Evolutionary conservation across 208 protist genomes (phyloP).

Genomic region (Trypanosoma melophagium): DNA sequence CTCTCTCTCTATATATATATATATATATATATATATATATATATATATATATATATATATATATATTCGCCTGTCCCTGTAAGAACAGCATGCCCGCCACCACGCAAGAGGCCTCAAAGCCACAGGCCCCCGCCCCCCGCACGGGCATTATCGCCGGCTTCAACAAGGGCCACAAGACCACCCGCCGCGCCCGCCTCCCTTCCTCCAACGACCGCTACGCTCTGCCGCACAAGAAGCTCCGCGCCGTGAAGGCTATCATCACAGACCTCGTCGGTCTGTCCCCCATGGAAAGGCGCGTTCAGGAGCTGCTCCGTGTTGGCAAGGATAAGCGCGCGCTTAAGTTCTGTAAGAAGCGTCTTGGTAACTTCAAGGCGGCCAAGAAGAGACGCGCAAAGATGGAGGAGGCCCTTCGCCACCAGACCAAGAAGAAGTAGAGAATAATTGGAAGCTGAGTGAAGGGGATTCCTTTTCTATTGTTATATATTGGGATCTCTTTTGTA

Average conservation of each 20-base stretch:
- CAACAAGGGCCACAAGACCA: conserved; percentile 92
- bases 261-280: conserved; percentile 89
- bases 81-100: conserved; percentile 51
- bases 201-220: conserved; percentile 81
- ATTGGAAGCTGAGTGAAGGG: background rate
- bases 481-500: background rate
- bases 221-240: conserved; percentile 87
- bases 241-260: conserved; percentile 90
- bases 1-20: background rate
- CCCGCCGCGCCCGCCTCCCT: conserved; percentile 77
- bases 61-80: too few species aligned
- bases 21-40: conserved; percentile 13
- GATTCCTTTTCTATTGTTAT: conserved; percentile 1
- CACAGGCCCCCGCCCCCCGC: conserved; percentile 51
- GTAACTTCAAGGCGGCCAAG: conserved; percentile 86
- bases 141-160: conserved; percentile 92
- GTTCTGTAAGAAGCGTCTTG: conserved; percentile 94
- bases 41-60: conserved; percentile 9
- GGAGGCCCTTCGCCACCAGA: conserved; percentile 82
- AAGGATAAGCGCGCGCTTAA: conserved; percentile 95
- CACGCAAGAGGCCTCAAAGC: conserved; percentile 21
- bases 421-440: conserved; percentile 82
- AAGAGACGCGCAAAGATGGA: conserved; percentile 93
- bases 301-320: conserved; percentile 93
- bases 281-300: conserved; percentile 92